These are phyloP conservation scores for Auriscalpium microsporum DNA, from an alignment of 768 basidiomycete species.

Conservation along the genomic window DNA sequence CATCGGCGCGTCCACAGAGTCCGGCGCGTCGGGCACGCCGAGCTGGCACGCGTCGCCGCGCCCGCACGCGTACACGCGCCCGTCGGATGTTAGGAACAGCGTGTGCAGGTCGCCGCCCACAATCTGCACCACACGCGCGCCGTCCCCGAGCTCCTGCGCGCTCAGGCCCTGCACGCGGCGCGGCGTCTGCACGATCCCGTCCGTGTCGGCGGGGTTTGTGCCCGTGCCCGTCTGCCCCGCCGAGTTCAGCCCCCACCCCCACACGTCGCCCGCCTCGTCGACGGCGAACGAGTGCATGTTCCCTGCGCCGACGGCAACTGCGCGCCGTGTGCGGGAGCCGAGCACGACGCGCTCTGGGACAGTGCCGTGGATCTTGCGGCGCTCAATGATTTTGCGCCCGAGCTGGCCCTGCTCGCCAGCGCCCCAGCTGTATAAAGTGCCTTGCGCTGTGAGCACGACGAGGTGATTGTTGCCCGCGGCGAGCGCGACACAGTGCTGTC, in stretches of 20 bases:
- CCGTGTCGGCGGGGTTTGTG: conserved; percentile 33
- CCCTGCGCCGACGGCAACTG: conserved; percentile 71
- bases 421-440: conserved; percentile 84
- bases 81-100: conserved; percentile 76
- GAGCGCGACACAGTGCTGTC: conserved; percentile 65
- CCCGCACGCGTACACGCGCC: conserved; percentile 82
- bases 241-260: conserved; percentile 94
- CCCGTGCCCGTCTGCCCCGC: conserved; percentile 75
- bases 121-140: conserved; percentile 56
- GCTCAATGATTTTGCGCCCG: conserved; percentile 81
- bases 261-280: conserved; percentile 73
- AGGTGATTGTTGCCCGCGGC: conserved; percentile 86
- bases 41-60: conserved; percentile 79
- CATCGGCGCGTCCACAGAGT: conserved; percentile 60
- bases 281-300: conserved; percentile 87
- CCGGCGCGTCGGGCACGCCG: conserved; percentile 50
- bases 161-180: conserved; percentile 56
- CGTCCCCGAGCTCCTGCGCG: conserved; percentile 51
- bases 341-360: conserved; percentile 80
- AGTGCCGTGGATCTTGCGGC: conserved; percentile 84
- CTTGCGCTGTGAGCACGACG: conserved; percentile 80
- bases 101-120: conserved; percentile 84
- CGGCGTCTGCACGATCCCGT: conserved; percentile 54
- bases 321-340: conserved; percentile 54
- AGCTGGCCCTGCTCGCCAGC: conserved; percentile 87